A percentile compares a stretch with the other conserved stretches of the same genome.
Evolutionary conservation across 768 basidiomycete species (phyloP).

Genomic region (Cubamyces sp.): DNA sequence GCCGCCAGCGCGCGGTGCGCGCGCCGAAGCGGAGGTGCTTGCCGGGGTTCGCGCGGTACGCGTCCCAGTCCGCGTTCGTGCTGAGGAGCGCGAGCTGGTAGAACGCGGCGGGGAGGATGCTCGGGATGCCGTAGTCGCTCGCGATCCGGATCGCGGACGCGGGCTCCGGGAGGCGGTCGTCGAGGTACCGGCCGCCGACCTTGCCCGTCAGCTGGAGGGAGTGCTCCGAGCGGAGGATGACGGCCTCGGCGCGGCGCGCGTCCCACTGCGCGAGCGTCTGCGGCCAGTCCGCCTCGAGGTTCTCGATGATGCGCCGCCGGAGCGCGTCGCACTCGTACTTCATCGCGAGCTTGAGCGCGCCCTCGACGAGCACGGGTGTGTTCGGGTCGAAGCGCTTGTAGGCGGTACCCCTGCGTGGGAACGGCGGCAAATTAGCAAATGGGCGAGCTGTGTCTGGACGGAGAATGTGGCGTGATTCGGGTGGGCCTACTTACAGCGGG

Average conservation of each 20-base stretch:
- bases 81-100: conserved; percentile 35
- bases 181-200: conserved; percentile 35
- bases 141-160: conserved; percentile 36
- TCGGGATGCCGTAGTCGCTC: conserved; percentile 32
- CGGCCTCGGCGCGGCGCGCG: conserved; percentile 33
- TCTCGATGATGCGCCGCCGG: conserved; percentile 36
- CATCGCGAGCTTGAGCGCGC: conserved; percentile 38
- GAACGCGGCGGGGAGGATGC: conserved; percentile 37
- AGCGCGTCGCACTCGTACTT: conserved; percentile 43
- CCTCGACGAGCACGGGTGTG: conserved; percentile 37
- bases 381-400: conserved; percentile 38
- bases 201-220: conserved; percentile 33
- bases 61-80: conserved; percentile 37
- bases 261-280: conserved; percentile 38
- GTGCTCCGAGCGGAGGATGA: conserved; percentile 36
- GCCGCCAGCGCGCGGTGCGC: conserved; percentile 35
- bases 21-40: conserved; percentile 37
- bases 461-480: not conserved
- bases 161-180: conserved; percentile 38
- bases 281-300: conserved; percentile 43
- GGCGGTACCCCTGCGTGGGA: conserved; percentile 29
- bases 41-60: conserved; percentile 32
- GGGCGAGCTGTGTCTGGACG: not conserved
- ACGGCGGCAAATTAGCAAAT: not conserved
- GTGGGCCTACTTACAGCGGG: conserved; percentile 30